A percentile compares a stretch with the other conserved stretches of the same genome.
Conservation (phyloP, 2,329 filamentous ascomycete species). For the Neophaeococcomyces mojaviensis region DNA sequence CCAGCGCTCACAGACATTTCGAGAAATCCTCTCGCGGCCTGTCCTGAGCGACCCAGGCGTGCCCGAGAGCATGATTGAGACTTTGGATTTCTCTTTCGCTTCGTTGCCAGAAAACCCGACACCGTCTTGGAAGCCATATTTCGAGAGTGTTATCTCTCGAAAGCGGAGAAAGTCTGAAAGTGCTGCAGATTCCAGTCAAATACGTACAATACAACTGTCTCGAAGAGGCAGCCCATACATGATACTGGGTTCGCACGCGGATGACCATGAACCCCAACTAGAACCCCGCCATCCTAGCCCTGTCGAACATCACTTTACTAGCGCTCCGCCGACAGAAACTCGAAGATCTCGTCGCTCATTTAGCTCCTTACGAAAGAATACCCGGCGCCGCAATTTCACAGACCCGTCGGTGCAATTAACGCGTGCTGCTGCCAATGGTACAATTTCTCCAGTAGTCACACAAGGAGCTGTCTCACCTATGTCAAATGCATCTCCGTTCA, state of each 20-base stretch:
- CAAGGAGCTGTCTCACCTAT: constrained; percentile 24
- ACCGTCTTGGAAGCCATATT: constrained; percentile 33
- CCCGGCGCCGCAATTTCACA: constrained; percentile 20
- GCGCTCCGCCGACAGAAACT: constrained; percentile 7
- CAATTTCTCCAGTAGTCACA: constrained; percentile 16
- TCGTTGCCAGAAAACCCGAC: background rate
- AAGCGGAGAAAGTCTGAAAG: constrained; percentile 32
- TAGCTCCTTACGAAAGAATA: constrained; percentile 25
- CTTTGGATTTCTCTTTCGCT: background rate
- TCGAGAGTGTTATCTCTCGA: constrained; percentile 31
- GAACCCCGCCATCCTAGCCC: background rate
- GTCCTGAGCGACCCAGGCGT: constrained; percentile 27
- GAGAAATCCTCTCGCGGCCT: constrained; percentile 27
- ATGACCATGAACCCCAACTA: constrained; percentile 10
- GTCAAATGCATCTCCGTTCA: constrained; percentile 26
- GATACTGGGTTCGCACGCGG: constrained; percentile 13
- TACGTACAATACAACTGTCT: constrained; percentile 1
- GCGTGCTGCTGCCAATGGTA: constrained; percentile 19
- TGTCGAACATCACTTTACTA: background rate
- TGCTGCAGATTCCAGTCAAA: constrained; percentile 9
- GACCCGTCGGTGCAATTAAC: constrained; percentile 21
- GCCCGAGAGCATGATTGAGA: constrained; percentile 1
- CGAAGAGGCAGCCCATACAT: constrained; percentile 12
- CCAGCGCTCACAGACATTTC: constrained; percentile 49
- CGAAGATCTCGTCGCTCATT: constrained; percentile 26